Evolutionary conservation across 202 grass and related monocot genomes (phyloP).

Genomic region (Digitaria exilis): DNA sequence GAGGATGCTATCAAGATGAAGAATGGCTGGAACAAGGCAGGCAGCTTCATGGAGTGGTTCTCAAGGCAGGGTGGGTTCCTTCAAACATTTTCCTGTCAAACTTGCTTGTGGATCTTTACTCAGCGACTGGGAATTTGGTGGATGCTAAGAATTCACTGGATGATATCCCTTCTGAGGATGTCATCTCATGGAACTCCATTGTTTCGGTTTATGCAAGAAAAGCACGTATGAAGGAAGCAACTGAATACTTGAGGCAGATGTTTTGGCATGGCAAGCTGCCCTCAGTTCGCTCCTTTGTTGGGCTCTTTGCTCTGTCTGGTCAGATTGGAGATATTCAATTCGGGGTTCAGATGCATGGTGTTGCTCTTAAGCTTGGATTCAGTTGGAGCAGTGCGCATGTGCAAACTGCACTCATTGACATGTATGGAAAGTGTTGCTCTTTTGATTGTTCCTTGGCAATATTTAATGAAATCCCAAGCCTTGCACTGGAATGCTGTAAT

Average conservation of each 20-base stretch:
- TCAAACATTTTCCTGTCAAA: conserved; percentile 52
- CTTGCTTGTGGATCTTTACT: conserved; percentile 48
- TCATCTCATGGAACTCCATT: conserved; percentile 49
- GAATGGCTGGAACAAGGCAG: conserved; percentile 42
- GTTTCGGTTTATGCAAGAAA: conserved; percentile 29
- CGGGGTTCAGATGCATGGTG: conserved; percentile 29
- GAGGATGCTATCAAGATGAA: conserved; percentile 34
- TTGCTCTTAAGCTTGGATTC: conserved; percentile 38
- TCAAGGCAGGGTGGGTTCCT: conserved; percentile 45
- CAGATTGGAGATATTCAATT: not conserved
- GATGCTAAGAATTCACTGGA: conserved; percentile 21
- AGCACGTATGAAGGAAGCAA: conserved; percentile 22
- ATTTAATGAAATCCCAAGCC: conserved; percentile 37
- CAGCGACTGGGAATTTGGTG: conserved; percentile 4
- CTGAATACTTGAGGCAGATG: conserved; percentile 38
- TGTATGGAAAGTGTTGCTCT: conserved; percentile 43
- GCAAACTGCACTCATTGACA: conserved; percentile 41
- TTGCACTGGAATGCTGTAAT: conserved; percentile 44
- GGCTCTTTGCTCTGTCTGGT: conserved; percentile 30
- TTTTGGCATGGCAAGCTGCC: conserved; percentile 35
- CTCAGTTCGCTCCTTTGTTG: conserved; percentile 29
- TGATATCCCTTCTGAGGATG: conserved; percentile 25
- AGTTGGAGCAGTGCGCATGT: conserved; percentile 15
- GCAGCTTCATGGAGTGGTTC: conserved; percentile 39
- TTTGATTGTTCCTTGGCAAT: conserved; percentile 29